Evolutionary conservation across 2,329 filamentous ascomycete genomes (phyloP), one percentile per base, ranked within the genome.

Genomic region (Diplodia seriata): DNA sequence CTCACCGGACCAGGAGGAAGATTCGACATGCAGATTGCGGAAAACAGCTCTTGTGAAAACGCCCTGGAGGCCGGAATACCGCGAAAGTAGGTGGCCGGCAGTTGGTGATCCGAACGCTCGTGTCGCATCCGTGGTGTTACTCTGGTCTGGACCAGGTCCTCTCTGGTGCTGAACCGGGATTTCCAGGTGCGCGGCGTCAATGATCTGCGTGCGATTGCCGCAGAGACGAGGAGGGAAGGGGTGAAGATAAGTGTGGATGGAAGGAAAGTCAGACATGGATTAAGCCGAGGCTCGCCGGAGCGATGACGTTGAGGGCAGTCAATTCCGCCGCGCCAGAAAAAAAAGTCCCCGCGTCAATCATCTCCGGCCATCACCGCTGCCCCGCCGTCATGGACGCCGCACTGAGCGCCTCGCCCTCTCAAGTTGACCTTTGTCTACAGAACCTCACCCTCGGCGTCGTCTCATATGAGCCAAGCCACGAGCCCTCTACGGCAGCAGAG

Each of bases 61-160:
- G 8, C n/a, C 38, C 38, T 59, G 20, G 15, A 26, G 6, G 8
- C 54, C 56, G 38, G n/a, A 47, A 18, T 59, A 3, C 23, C 31
- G 31, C 5, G 38, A n/a, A 9, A n/a, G 38, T 29, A 38, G 36
- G 36, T 4, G 9, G 36, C 36, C 14, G 26, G 26, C 26, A 26
- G 26, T 26, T 26, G 26, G 26, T 26, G 9, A 38, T 11, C 2
- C 3, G 36, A 38, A 36, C 9, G 33, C 33, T 36, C 11, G 9
- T 38, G 9, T 8, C 9, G 76, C 71, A 36, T 78, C 77, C 1
- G 78, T 84, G 59, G 81, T 76, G n/a, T 74, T 9, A 33, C 31
- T 6, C 31, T 33, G 31, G 31, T 9, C 31, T 33, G 31, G 5
- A 33, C 3, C 31, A 33, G 31, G 31, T 33, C 8, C 26, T 33